These are phyloP conservation scores for Psidium friedrichsthalianum DNA, from an alignment of 345 rosid genomes.

Conservation along the genomic window DNA sequence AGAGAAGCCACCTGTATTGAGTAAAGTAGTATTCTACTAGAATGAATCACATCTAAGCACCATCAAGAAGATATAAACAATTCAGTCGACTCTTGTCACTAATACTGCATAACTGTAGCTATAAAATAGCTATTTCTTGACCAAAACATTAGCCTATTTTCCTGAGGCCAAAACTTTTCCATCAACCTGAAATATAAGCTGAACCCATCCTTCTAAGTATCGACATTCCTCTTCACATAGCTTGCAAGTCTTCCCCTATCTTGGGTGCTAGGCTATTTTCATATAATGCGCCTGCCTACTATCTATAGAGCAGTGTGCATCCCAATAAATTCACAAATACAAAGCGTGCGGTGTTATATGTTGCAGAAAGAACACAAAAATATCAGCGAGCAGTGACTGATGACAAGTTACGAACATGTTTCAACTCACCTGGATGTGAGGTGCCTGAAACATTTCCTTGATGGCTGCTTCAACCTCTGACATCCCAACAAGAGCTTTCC, in stretches of 20 bases:
- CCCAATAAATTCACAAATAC: not conserved
- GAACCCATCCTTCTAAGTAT: not conserved
- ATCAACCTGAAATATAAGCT: not conserved
- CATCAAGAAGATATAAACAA: not conserved
- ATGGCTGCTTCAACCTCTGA: conserved; percentile 81
- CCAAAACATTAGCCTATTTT: not conserved
- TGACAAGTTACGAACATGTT: not conserved
- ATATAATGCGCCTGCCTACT: not conserved
- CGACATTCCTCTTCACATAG: not conserved
- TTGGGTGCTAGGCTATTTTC: not conserved
- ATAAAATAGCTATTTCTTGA: not conserved
- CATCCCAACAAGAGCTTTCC: conserved; percentile 57
- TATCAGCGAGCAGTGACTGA: not conserved
- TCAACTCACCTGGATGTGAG: conserved; percentile 81
- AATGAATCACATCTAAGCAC: not conserved
- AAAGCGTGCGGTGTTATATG: not conserved
- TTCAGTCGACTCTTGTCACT: not conserved
- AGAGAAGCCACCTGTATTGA: not conserved
- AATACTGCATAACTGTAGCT: too few relatives aligned
- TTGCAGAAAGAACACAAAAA: not conserved
- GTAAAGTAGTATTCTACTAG: not conserved
- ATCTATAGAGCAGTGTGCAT: not conserved
- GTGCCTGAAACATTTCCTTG: conserved; percentile 95
- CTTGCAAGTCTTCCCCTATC: not conserved
- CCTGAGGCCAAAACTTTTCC: not conserved